Evolutionary conservation across 1,139 yeast genomes (phyloP), one percentile per base, ranked within the genome.

Genomic region (Saccharomyces pastorianus): DNA sequence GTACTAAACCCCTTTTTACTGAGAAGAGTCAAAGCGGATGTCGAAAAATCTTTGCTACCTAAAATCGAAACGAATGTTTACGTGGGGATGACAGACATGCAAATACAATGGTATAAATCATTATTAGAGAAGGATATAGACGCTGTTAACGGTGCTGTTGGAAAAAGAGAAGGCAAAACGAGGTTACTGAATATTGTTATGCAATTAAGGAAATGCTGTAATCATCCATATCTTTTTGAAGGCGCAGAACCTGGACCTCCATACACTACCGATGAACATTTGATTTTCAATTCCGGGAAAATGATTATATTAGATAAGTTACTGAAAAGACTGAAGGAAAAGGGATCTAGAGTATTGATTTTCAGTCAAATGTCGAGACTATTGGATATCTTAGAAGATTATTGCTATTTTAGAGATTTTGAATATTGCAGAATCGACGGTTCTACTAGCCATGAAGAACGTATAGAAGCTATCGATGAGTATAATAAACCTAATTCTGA

Each of bases 211-310:
- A 86, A 86, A 67, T 86, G 93, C 67, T 86, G 93, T 71, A 86
- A 86, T 64, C 95, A 86, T 71, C 93, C 95, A 4, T 86, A 86
- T 65, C 71, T 86, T 50, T 86, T 86, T 64, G 95, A 86, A 68
- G 93, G 95, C 27, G 93, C 93, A 0, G 95, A 86, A 66, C 95
- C 93, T 0, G 95, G 95, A 6, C 95, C 95, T 27, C 93, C 95
- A 23, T 86, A 75, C 63, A 86, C 93, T 5, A 86, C 91, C 0
- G 95, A 85, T 70, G 93, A 86, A 66, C 95, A 86, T 71, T 76
- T 86, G 64, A 83, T 86, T 31, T 84, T 68, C 66, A 86, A 85
- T 67, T 78, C 90, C 1, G 85, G 84, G 56, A 86, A 86, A 65
- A 80, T 86, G 83, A 76, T 83, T 50, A 84, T 86, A 27, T 73